Evolutionary conservation across 495 filamentous ascomycete species (phyloP), one percentile per base, ranked within the genome.

Genomic region (Penicillium argentinense): DNA sequence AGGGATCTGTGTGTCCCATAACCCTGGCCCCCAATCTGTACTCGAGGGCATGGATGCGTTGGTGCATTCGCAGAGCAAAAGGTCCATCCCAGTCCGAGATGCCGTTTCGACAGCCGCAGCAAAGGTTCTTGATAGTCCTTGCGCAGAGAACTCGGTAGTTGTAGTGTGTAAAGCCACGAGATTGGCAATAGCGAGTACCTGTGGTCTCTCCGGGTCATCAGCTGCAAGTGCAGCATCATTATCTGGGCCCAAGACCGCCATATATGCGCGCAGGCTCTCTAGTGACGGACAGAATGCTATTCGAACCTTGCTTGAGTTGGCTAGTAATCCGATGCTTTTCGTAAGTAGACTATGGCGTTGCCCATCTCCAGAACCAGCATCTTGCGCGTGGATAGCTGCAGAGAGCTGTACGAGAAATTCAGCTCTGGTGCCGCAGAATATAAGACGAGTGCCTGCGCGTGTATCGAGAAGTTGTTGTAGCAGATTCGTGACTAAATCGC

Each of bases 101-200:
- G 85, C 82, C 6, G 81, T 72, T 54, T 95, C 90, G 21, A 91
- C 80, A 5, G 85, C 67, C 17, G 66, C 63, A 9, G 90, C 79
- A 12, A 87, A 70, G 4, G 84, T 88, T 56, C 82, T 80, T 39
- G 80, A 80, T 4, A 96, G 63, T 0, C 89, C 91, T 62, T 95
- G 90, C 0, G 85, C 89, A 32, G 87, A 91, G 75, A 86, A 91
- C 56, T 93, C 88, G 44, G 80, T 79, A 4, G 87, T 91, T 21
- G 74, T 65, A n/a, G 72, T 72, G 66, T 96, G 91, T 26, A 89
- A 62, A 22, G 72, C 64, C 9, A 95, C 54, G 34, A 86, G 72
- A 42, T 88, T 81, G 48, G 88, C 79, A 9, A 91, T 63, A 9
- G 83, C 73, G 11, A 96, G 64, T 18, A 80, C 58, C 12, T 71